These are phyloP conservation scores for Prunella vulgaris DNA, from an alignment of 257 asterid genomes.

Conservation along the genomic window DNA sequence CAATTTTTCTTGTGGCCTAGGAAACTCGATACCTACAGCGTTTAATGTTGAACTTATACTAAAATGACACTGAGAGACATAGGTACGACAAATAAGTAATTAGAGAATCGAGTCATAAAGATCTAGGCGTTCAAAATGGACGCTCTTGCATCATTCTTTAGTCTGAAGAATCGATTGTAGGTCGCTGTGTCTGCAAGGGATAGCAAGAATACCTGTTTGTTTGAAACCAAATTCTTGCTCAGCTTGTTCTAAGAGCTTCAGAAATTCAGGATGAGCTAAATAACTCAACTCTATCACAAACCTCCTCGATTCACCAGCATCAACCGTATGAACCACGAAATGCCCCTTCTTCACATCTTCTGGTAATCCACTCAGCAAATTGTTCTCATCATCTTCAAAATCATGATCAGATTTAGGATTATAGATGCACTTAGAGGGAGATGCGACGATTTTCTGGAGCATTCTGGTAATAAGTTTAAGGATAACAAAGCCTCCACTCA, in stretches of 20 bases:
- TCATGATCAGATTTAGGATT: constrained; percentile 7
- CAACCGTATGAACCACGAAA: constrained; percentile 42
- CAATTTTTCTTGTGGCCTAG: background rate
- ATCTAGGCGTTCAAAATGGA: background rate
- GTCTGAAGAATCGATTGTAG: constrained; percentile 34
- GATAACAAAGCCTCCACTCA: constrained; percentile 20
- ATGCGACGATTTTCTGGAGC: constrained; percentile 12
- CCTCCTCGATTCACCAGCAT: constrained; percentile 38
- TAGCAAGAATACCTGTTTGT: constrained; percentile 41
- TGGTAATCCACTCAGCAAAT: constrained; percentile 13
- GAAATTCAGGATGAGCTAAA: constrained; percentile 35
- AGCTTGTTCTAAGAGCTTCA: constrained; percentile 40
- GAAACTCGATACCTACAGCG: background rate
- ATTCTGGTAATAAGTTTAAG: constrained; percentile 22
- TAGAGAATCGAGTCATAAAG: background rate
- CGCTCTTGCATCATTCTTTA: background rate
- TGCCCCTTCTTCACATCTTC: constrained; percentile 52
- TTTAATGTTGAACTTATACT: background rate
- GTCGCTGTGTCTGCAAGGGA: constrained; percentile 43
- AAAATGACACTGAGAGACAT: background rate
- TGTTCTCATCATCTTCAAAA: constrained; percentile 12
- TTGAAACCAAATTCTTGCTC: constrained; percentile 49
- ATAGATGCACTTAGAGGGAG: background rate
- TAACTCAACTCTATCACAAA: constrained; percentile 33
- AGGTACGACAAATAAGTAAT: background rate